Conservation (phyloP, 768 basidiomycete species). For the Cubamyces lactineus region DNA sequence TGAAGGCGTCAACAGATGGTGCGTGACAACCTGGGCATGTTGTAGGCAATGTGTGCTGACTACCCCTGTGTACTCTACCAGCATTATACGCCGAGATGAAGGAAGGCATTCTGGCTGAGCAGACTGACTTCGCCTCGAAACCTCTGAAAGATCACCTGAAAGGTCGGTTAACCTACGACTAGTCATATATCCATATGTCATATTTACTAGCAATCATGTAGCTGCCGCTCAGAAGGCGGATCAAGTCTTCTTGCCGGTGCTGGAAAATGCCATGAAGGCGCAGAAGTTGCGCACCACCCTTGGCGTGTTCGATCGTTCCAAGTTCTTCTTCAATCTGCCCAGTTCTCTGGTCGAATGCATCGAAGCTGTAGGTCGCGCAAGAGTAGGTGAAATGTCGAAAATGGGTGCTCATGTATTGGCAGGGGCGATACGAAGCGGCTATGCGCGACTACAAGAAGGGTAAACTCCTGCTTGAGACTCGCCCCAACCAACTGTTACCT, state of each 20-base stretch:
- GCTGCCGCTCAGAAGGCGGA: constrained; percentile 92
- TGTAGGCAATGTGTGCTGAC: too few species aligned
- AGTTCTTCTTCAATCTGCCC: constrained; percentile 99
- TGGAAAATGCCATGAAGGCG: constrained; percentile 95
- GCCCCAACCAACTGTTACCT: constrained; percentile 85
- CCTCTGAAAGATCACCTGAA: constrained; percentile 85
- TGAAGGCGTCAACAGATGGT: constrained; percentile 98
- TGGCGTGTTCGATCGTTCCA: constrained; percentile 93
- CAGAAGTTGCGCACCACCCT: constrained; percentile 91
- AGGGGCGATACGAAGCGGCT: constrained; percentile 95
- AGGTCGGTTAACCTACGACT: constrained; percentile 48
- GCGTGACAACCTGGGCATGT: constrained; percentile 23
- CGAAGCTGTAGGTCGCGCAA: constrained; percentile 65
- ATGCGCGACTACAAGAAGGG: constrained; percentile 98
- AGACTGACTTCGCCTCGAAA: constrained; percentile 80
- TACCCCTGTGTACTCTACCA: constrained; percentile 35
- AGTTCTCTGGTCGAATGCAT: constrained; percentile 86
- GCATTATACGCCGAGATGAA: constrained; percentile 93
- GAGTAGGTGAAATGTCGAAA: too few species aligned
- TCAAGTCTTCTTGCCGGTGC: constrained; percentile 92
- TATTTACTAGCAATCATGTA: constrained; percentile 33
- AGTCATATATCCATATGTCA: background rate
- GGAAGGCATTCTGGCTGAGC: constrained; percentile 76
- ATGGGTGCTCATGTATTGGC: constrained; percentile 4
- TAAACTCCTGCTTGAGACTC: constrained; percentile 83